These are phyloP conservation scores for Malus sieversii DNA, from an alignment of 306 rosid genomes.

Conservation along the genomic window DNA sequence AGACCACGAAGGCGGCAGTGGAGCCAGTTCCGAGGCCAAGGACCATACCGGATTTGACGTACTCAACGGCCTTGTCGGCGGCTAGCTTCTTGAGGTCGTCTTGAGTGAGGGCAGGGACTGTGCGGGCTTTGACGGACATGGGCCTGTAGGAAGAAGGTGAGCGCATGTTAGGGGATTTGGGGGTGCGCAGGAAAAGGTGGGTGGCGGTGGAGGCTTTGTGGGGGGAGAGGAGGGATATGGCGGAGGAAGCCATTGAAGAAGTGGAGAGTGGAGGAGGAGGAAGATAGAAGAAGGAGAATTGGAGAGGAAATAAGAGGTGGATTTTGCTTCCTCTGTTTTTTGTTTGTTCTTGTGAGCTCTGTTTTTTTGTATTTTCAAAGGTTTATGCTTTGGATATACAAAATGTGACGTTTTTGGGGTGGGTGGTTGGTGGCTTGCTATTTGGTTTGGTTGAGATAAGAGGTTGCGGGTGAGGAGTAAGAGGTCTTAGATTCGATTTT, in stretches of 20 bases:
- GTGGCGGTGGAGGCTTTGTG: slow-evolving; percentile 36
- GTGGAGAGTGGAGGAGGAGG: background rate
- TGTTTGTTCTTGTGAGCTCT: background rate
- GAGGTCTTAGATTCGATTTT: too few relatives aligned
- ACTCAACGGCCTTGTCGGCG: slow-evolving; percentile 79
- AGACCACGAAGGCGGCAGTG: slow-evolving; percentile 83
- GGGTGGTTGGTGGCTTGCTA: background rate
- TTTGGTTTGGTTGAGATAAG: background rate
- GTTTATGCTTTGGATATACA: background rate
- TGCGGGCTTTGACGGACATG: slow-evolving; percentile 40
- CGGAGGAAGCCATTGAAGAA: slow-evolving; percentile 46
- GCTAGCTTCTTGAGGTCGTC: slow-evolving; percentile 79
- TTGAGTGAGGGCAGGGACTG: slow-evolving; percentile 57
- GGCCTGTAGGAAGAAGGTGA: slow-evolving; percentile 1
- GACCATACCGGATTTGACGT: slow-evolving; percentile 74
- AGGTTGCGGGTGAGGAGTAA: background rate
- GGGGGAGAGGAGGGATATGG: slow-evolving; percentile 51
- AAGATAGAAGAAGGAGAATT: background rate
- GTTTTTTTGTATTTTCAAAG: background rate
- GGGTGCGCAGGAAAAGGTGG: slow-evolving; percentile 43
- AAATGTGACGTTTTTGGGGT: background rate
- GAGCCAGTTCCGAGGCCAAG: slow-evolving; percentile 90
- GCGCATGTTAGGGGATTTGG: slow-evolving; percentile 37
- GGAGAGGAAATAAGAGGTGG: background rate
- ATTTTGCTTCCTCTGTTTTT: background rate